Evolutionary conservation across 2,329 filamentous ascomycete species (phyloP).

Genomic region (Chalara sp.): DNA sequence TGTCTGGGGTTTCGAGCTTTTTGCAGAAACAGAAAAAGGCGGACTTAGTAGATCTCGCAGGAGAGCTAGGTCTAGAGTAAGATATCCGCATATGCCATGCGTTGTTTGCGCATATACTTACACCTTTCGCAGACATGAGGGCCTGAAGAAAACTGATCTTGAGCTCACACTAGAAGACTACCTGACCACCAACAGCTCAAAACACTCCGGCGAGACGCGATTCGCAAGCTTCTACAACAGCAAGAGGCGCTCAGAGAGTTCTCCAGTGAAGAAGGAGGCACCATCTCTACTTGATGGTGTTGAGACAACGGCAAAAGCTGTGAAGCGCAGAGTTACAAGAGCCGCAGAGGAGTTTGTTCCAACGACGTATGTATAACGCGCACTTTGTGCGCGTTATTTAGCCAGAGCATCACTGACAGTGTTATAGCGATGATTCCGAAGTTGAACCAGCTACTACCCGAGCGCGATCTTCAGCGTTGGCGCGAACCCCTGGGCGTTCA

Average conservation of each 20-base stretch:
- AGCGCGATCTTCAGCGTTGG: constrained; percentile 19
- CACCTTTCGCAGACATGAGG: constrained; percentile 50
- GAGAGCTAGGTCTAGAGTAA: constrained; percentile 67
- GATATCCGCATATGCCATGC: constrained; percentile 28
- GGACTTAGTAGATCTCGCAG: constrained; percentile 69
- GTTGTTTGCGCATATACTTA: constrained; percentile 9
- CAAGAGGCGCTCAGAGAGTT: constrained; percentile 48
- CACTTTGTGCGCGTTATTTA: constrained; percentile 17
- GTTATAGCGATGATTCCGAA: constrained; percentile 26
- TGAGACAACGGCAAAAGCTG: constrained; percentile 35
- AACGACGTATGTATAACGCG: constrained; percentile 13
- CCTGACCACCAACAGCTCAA: constrained; percentile 61
- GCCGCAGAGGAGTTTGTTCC: constrained; percentile 32
- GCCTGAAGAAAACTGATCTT: constrained; percentile 72
- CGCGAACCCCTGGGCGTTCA: constrained; percentile 24
- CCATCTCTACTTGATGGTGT: constrained; percentile 31
- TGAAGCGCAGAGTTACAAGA: constrained; percentile 38
- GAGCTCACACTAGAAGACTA: constrained; percentile 68
- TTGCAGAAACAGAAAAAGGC: constrained; percentile 76
- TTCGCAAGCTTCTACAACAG: constrained; percentile 69
- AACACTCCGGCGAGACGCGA: constrained; percentile 54
- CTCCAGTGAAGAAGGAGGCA: constrained; percentile 53
- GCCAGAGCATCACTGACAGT: constrained; percentile 15
- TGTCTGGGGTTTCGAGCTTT: constrained; percentile 64
- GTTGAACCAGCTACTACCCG: constrained; percentile 21